Conservation (phyloP, 176 grass and related monocot species). For the Zea mays region DNA sequence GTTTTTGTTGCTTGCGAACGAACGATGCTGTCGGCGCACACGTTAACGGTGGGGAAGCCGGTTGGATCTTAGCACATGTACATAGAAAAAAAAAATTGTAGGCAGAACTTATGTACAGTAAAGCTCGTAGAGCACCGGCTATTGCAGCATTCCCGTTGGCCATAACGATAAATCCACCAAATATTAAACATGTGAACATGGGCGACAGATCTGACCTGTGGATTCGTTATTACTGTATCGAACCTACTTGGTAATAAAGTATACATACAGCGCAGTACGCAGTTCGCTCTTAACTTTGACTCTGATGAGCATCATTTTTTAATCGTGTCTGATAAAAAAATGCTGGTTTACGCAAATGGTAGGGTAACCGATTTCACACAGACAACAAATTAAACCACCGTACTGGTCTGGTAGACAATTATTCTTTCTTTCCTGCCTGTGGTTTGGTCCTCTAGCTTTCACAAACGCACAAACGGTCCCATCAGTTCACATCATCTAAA, state of each 20-base stretch:
- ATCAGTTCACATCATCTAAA: conserved; percentile 22
- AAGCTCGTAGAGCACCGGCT: too few species aligned
- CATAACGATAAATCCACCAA: background rate
- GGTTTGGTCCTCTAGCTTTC: background rate
- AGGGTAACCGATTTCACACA: background rate
- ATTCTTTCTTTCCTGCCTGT: background rate
- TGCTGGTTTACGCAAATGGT: background rate
- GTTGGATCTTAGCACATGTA: too few species aligned
- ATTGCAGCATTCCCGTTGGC: background rate
- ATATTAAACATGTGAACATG: conserved; percentile 1
- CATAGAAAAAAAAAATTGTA: too few species aligned
- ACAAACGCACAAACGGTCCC: conserved; percentile 20
- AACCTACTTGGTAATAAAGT: background rate
- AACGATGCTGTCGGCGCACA: too few species aligned
- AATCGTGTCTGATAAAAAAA: background rate
- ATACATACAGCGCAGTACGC: background rate
- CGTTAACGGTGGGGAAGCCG: too few species aligned
- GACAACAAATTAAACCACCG: background rate
- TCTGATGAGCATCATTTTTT: background rate
- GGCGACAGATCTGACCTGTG: background rate
- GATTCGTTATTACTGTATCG: background rate
- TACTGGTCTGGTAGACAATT: background rate
- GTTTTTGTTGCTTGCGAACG: too few species aligned
- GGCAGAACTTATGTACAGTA: too few species aligned
- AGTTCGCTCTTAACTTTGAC: background rate